Evolutionary conservation across 225 moss, liverwort and hornwort genomes (phyloP).

Genomic region (Physcomitrium patens): DNA sequence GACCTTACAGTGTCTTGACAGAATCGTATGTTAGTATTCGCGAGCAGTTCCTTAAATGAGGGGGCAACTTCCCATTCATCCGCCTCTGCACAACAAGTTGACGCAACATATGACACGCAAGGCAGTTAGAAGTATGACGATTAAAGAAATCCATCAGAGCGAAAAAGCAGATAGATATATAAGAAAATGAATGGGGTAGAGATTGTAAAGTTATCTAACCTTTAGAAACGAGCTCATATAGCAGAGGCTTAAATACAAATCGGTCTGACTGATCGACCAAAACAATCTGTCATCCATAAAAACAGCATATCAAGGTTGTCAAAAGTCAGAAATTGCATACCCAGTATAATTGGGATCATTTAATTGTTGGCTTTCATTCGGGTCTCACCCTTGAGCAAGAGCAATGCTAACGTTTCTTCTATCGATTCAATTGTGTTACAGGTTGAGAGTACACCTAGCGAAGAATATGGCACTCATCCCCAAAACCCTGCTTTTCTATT

Average conservation of each 20-base stretch:
- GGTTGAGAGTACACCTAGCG: too few species aligned
- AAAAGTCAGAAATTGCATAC: too few species aligned
- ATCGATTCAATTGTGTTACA: too few species aligned
- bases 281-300: constrained; percentile 63
- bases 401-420: too few species aligned
- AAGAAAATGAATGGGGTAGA: background rate
- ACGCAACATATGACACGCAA: background rate
- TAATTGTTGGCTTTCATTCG: too few species aligned
- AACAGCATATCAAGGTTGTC: constrained; percentile 1
- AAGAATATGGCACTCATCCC: too few species aligned
- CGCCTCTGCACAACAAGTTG: constrained; percentile 69
- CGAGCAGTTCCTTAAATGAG: constrained; percentile 74
- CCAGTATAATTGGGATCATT: too few species aligned
- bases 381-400: too few species aligned
- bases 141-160: background rate
- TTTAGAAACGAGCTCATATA: constrained; percentile 94
- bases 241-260: constrained; percentile 97
- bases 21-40: constrained; percentile 69
- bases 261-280: constrained; percentile 87
- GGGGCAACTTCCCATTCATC: constrained; percentile 98
- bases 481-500: too few species aligned
- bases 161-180: background rate
- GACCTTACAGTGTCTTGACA: constrained; percentile 73
- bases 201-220: constrained; percentile 39
- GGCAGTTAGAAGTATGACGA: background rate